Base-by-base conservation (phyloP, 331 rosid genomes). In the Quercus tomentella region DNA sequence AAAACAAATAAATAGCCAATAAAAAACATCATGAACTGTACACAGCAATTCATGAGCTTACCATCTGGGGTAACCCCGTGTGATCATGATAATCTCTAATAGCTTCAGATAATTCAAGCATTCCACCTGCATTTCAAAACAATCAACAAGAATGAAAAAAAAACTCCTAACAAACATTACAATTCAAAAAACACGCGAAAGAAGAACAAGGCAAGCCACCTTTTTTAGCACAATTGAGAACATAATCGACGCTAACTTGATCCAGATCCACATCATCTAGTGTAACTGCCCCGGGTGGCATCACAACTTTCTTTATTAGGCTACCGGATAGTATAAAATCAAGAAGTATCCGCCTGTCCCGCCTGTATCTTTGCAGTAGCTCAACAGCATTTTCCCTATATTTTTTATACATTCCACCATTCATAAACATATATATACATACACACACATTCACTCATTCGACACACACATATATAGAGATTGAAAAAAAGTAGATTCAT, bases 211-310 rank as follows among this genome's bases (percentile, higher is more conserved):
- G 45, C 45, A 25, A 56, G 69, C 83, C 68, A 96, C 99, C 92
- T 86, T 88, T 91, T 84, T 79, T 93, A 12, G 97, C 93, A 88
- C 99, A 96, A 73, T 84, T 89, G 83, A 96, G 90, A 67, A 91
- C 97, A 87, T 87, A 88, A 89, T 96, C 97, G 80, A 96, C 93
- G 75, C 99, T 96, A 74, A 96, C 94, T 96, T 96, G 99, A 83
- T 96, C 98, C 17, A 96, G 89, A 96, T 96, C 98, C 80, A 96
- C 97, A 60, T 96, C 99, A 80, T 96, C 99, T 6, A 96, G 93
- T 0, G 98, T 89, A 79, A 93, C 98, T 1, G 99, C 97, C 17
- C 99, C 99, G 9, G 98, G 99, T 76, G 99, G 99, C 98, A 96
- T 96, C 54, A 88, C 87, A 80, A 96, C 99, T 85, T 93, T 96